Evolutionary conservation across 1,284 basidiomycete species (phyloP), one percentile per base, ranked within the genome.

Genomic region (Amylostereum areolatum): DNA sequence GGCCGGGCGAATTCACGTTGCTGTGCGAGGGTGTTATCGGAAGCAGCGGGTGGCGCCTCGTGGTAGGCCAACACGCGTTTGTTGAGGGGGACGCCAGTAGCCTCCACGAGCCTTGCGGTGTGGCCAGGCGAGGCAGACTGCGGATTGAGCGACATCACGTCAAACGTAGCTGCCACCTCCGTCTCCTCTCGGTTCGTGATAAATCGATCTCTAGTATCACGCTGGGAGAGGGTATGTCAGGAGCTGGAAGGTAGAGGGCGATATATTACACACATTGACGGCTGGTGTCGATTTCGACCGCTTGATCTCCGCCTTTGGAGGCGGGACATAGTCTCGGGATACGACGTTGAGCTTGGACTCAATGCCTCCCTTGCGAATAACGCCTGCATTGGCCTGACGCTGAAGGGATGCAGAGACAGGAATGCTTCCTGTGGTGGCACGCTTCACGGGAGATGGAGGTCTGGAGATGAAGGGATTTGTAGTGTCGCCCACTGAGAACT

Each of bases 61-160:
- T 89, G 83, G 63, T 89, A 92, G 2, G 84, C 80, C 3, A 92
- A 73, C 25, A 92, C 81, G 30, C 88, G 83, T 28, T 82, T 79
- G 57, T 85, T 85, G 46, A 88, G 66, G 9, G 82, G 80, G 5
- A 91, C 75, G 29, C 86, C 87, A 0, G 86, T 78, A 0, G 88
- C 88, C 2, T 77, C 81, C 6, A 79, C 83, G 25, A 91, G 75
- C 30, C 88, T 78, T 2, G 85, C 83, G 0, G 87, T 87, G 59
- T 90, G 88, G 0, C 81, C 78, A 0, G 87, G 88, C 0, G 85
- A 89, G 10, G 77, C 71, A 3, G 77, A 73, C 42, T 78, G 71
- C 2, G 78, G 71, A 55, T 82, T 80, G 41, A 87, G 71, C 32
- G 78, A 76, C 65, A 83, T 74, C 48, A 78, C 70, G 48, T 84